Evolutionary conservation across 495 filamentous ascomycete species (phyloP), one percentile per base, ranked within the genome.

Genomic region (Annulohypoxylon nitens): DNA sequence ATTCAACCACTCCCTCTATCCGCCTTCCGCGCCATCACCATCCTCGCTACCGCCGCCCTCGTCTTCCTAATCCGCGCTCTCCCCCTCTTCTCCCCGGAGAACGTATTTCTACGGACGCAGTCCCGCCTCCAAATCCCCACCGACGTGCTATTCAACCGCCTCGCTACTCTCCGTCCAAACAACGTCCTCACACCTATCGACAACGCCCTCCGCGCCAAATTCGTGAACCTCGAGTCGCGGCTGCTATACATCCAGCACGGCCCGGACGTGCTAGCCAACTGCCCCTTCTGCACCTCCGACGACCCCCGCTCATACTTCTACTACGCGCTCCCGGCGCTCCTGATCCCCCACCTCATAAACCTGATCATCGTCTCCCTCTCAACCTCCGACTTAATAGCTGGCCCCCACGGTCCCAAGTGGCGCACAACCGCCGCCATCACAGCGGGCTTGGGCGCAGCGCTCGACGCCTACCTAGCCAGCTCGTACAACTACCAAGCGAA

Each of bases 171-270:
- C 60, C 91, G 93, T 0, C 84, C 89, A 0, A 75, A 77, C 41
- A 70, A 75, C 48, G 67, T 78, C 33, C 85, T 94, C 16, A 93
- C 90, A 0, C 68, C 84, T 1, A 64, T 77, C 25, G 94, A 98
- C 82, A 79, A 82, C 34, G 81, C 85, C 16, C 87, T 97, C 6
- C 88, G 88, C 61, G 77, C 83, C 7, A 92, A 90, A 67, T 88
- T 98, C 74, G 87, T 81, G 64, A 91, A 88, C 36, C 80, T 91
- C 61, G 91, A 92, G 55, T 89, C 89, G 5, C 86, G 94, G 47
- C 89, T 94, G 20, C 84, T 96, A 5, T 98, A 97, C 81, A 86
- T 97, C 45, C 89, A 90, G 36, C 94, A 87, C 82, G 96, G 96
- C 18, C 92, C 93, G 0, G 85, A 89, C 20, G 86, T 88, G 3